These are phyloP conservation scores for Colletotrichum shisoi DNA, from an alignment of 2,329 filamentous ascomycete genomes.

Conservation along the genomic window DNA sequence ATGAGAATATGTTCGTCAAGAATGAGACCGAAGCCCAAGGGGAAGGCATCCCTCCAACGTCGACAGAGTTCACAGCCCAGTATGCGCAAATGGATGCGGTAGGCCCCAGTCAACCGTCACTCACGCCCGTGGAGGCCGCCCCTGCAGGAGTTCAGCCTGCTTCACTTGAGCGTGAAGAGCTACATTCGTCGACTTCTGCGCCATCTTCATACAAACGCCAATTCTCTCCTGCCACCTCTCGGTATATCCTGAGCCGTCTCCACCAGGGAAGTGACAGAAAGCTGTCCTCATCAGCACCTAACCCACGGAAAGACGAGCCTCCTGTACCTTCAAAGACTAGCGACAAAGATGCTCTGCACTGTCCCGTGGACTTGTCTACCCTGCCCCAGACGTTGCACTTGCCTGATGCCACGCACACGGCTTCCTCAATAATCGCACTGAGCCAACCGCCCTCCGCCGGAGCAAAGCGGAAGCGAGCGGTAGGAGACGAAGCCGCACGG, in stretches of 20 bases:
- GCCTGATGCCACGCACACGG: neutral
- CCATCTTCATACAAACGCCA: slow-evolving; percentile 44
- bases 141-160: neutral
- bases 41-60: neutral
- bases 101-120: neutral
- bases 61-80: neutral
- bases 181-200: neutral
- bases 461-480: slow-evolving; percentile 31
- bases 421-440: neutral
- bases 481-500: neutral
- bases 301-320: neutral
- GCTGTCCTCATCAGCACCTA: neutral
- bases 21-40: neutral
- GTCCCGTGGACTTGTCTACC: slow-evolving; percentile 32
- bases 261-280: slow-evolving; percentile 35
- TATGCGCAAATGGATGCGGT: slow-evolving; percentile 1
- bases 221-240: slow-evolving; percentile 44
- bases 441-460: slow-evolving; percentile 4
- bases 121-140: neutral
- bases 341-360: slow-evolving; percentile 34
- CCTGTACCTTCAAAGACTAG: slow-evolving; percentile 7
- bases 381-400: slow-evolving; percentile 18
- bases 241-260: slow-evolving; percentile 45
- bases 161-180: neutral
- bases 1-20: neutral